These are phyloP conservation scores for Capsicum baccatum DNA, from an alignment of 257 asterid genomes.

Conservation along the genomic window DNA sequence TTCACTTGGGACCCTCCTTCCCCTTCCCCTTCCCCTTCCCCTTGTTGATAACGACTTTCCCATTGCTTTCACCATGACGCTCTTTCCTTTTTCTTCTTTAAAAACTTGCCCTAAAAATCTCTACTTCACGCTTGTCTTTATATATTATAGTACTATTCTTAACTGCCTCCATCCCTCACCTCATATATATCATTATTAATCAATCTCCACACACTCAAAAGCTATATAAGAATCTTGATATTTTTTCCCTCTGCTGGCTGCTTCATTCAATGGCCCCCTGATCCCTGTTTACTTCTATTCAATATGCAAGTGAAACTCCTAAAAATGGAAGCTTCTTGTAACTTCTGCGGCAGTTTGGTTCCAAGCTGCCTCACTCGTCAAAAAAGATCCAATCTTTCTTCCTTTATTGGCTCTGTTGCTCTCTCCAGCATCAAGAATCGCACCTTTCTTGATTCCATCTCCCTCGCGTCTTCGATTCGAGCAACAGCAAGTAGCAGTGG, in stretches of 20 bases:
- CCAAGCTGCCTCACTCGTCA: constrained; percentile 14
- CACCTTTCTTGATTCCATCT: constrained; percentile 24
- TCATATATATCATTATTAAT: background rate
- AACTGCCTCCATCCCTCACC: background rate
- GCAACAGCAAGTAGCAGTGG: constrained; percentile 6
- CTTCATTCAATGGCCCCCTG: constrained; percentile 25
- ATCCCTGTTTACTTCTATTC: background rate
- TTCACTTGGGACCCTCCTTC: background rate
- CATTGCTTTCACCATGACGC: background rate
- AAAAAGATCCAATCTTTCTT: constrained; percentile 24
- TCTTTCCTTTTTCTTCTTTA: background rate
- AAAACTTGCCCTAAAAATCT: constrained; percentile 11
- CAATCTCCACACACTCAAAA: too few species aligned
- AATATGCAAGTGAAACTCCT: constrained; percentile 25
- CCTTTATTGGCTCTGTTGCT: constrained; percentile 7
- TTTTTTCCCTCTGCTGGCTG: background rate
- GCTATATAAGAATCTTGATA: background rate
- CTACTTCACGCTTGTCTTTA: background rate
- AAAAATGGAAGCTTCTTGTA: constrained; percentile 25
- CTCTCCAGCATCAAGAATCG: background rate
- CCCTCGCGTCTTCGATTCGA: background rate
- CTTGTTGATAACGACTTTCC: background rate
- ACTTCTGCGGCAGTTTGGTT: constrained; percentile 17
- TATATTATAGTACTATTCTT: background rate
- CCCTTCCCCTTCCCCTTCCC: too few species aligned